Base-by-base conservation (phyloP, 2,329 filamentous ascomycete species). In the Lecanicillium sp. region DNA sequence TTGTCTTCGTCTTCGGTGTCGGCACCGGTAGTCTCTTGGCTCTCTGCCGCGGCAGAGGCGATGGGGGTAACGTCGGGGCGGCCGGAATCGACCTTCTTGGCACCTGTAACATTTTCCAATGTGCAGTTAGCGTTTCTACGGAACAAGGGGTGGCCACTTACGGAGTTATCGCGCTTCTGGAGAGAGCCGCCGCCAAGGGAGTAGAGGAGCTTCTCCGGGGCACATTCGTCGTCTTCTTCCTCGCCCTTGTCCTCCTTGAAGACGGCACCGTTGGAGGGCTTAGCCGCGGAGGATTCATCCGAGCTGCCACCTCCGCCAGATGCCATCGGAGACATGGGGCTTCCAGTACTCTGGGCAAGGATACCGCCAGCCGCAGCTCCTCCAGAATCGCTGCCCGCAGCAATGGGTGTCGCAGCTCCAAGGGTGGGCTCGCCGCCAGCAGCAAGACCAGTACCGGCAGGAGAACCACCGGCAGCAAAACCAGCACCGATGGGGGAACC, bases 111-210 rank as follows among this genome's bases (percentile, higher is more conserved):
- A 8, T 46, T 37, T 36, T 42, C 44, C 46, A 50, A 42, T 30
- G 43, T 44, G 51, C 52, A 56, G 45, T 56, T 48, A 51, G 47
- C 35, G 30, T 49, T 53, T 44, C 49, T 44, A 17, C 42, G 46
- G 25, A 46, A 44, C 11, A 49, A 34, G 17, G 50, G 35, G 18
- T 47, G 43, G 17, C 39, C 48, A 51, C 54, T 50, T 43, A 56
- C 54, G 41, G 46, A 20, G 10, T 45, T 43, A 17, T 35, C 18
- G 22, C 37, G 46, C 14, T 39, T 40, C 17, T 45, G 32, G 4
- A 37, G 35, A 7, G 41, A 40, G 10, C 39, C 46, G 34, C 11
- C 43, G 14, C 37, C 47, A 33, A 47, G 44, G 33, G 27, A 32
- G 29, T 37, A 41, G 11, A 47, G 31, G 5, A 47, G 29, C 14